Evolutionary conservation across 164 flowering plant genomes (phyloP).

Genomic region (Liquidambar formosana): DNA sequence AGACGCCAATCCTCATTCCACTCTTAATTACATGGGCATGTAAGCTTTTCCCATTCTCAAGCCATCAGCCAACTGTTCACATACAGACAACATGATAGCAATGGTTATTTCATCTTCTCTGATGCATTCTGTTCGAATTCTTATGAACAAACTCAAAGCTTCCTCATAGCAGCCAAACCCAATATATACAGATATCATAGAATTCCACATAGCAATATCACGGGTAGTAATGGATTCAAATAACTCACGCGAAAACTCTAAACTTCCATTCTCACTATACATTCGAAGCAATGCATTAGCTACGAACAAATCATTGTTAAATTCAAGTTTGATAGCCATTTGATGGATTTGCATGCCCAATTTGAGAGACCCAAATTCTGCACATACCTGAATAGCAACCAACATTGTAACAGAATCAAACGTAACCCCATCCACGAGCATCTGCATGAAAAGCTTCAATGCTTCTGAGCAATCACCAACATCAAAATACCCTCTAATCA

Average conservation of each 20-base stretch:
- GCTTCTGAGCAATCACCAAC: slow-evolving; percentile 32
- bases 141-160: slow-evolving; percentile 34
- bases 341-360: slow-evolving; percentile 53
- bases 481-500: slow-evolving; percentile 44
- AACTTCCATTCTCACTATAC: slow-evolving; percentile 38
- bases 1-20: slow-evolving; percentile 29
- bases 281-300: slow-evolving; percentile 46
- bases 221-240: slow-evolving; percentile 26
- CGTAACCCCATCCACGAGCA: slow-evolving; percentile 33
- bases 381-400: slow-evolving; percentile 43
- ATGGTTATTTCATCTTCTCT: slow-evolving; percentile 37
- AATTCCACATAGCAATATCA: slow-evolving; percentile 63
- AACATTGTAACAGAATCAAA: slow-evolving; percentile 39
- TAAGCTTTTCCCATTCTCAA: slow-evolving; percentile 35
- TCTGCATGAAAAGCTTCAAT: slow-evolving; percentile 30
- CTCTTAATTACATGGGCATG: slow-evolving; percentile 47
- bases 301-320: slow-evolving; percentile 32
- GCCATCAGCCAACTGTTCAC: slow-evolving; percentile 29
- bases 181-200: slow-evolving; percentile 39
- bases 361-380: slow-evolving; percentile 26
- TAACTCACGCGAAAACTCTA: slow-evolving; percentile 32
- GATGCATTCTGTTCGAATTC: slow-evolving; percentile 31
- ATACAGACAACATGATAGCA: slow-evolving; percentile 32
- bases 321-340: slow-evolving; percentile 34
- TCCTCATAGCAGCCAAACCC: slow-evolving; percentile 32